Evolutionary conservation across 202 grass and related monocot genomes (phyloP).

Genomic region (Hordeum pubiflorum): DNA sequence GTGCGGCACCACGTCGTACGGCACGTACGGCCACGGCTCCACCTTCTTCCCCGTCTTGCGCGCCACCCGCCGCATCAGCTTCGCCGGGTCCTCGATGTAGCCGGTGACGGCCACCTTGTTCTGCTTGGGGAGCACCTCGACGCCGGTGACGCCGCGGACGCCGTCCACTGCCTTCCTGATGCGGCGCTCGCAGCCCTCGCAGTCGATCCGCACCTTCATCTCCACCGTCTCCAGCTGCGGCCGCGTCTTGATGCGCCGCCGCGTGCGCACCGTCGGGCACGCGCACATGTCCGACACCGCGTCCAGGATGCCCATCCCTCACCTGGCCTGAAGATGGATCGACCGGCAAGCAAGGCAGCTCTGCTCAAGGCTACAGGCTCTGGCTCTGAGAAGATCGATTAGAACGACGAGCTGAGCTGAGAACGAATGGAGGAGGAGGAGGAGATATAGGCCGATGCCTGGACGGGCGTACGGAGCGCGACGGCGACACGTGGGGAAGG

Average conservation of each 20-base stretch:
- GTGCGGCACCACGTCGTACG: conserved; percentile 29
- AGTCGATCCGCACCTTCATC: conserved; percentile 49
- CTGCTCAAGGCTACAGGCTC: background rate
- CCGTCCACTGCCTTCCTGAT: background rate
- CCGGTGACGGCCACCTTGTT: conserved; percentile 39
- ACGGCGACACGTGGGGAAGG: background rate
- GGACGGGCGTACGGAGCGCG: too few relatives aligned
- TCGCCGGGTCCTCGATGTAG: conserved; percentile 19
- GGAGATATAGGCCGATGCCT: background rate
- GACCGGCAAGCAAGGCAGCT: too few relatives aligned
- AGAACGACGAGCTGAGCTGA: background rate
- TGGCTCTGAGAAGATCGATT: too few relatives aligned
- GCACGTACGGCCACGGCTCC: background rate
- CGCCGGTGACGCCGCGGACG: background rate
- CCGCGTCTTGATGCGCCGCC: background rate
- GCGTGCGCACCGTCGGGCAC: background rate
- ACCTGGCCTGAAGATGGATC: too few relatives aligned
- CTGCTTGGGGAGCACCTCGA: conserved; percentile 17
- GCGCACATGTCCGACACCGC: background rate
- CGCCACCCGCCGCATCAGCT: conserved; percentile 23
- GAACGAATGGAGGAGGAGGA: background rate
- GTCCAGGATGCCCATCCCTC: background rate
- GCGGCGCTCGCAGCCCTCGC: conserved; percentile 8
- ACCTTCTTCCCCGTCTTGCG: conserved; percentile 27
- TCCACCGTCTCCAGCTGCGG: conserved; percentile 29